A percentile compares a stretch with the other conserved stretches of the same genome.
Evolutionary conservation across 2,329 filamentous ascomycete genomes (phyloP).

Genomic region (Clarireedia monteithiana): DNA sequence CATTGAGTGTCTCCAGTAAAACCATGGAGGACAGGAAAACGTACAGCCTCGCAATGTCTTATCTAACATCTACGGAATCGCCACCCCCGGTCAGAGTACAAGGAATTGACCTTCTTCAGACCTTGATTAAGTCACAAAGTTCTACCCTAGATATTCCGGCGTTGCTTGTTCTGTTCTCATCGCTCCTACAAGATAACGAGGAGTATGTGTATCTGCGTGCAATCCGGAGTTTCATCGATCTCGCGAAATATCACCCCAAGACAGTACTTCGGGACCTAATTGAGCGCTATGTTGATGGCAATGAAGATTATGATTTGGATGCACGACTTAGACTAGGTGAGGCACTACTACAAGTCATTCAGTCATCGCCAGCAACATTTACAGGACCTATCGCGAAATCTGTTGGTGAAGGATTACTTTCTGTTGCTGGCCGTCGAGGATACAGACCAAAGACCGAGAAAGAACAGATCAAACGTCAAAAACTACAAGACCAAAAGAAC

Average conservation of each 20-base stretch:
- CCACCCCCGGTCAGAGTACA: constrained; percentile 60
- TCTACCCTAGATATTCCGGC: constrained; percentile 59
- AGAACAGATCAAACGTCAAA: constrained; percentile 45
- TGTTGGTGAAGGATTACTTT: constrained; percentile 52
- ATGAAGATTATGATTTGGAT: constrained; percentile 52
- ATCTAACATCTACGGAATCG: constrained; percentile 53
- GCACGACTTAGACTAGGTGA: constrained; percentile 62
- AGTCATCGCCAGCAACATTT: constrained; percentile 50
- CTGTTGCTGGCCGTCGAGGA: constrained; percentile 55
- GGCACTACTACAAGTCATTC: constrained; percentile 55
- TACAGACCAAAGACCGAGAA: constrained; percentile 51
- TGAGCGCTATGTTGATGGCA: constrained; percentile 58
- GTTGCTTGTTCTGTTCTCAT: constrained; percentile 54
- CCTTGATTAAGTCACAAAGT: constrained; percentile 46
- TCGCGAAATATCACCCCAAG: constrained; percentile 54
- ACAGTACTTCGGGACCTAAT: constrained; percentile 55
- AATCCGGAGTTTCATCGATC: constrained; percentile 52
- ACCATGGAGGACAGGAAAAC: constrained; percentile 53
- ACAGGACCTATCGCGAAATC: constrained; percentile 43
- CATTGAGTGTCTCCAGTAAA: constrained; percentile 32
- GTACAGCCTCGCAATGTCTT: constrained; percentile 55
- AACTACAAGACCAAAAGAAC: constrained; percentile 39
- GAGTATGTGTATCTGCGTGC: constrained; percentile 66
- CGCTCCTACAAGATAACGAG: constrained; percentile 56
- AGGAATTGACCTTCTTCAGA: constrained; percentile 52